Percentiles rank a stretch among this genome's conserved stretches.
phyloP scores from a whole-genome alignment of 163 green algal genomes.

The Scenedesmus sp. region DNA sequence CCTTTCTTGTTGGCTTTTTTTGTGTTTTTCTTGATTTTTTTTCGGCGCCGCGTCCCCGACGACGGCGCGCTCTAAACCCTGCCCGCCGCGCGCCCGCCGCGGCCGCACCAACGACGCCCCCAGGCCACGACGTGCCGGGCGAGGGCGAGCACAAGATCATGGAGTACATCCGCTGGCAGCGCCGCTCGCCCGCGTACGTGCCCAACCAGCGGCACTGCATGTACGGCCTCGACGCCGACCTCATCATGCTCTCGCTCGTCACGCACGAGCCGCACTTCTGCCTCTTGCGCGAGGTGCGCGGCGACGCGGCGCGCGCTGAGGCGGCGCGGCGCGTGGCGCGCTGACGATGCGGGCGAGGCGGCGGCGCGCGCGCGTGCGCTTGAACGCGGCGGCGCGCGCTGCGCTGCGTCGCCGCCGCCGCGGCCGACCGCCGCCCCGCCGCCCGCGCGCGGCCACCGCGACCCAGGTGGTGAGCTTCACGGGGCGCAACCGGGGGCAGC shows the following conservation, averaged over 20 bases:
- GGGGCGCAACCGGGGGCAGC: constrained; percentile 76
- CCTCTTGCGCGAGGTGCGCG: constrained; percentile 64
- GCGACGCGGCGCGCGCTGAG: not conserved
- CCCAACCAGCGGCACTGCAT: constrained; percentile 71
- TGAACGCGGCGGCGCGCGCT: too few species aligned
- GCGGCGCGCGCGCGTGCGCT: too few species aligned
- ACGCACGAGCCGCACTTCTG: constrained; percentile 77
- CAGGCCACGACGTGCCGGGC: constrained; percentile 77
- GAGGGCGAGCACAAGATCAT: constrained; percentile 82
- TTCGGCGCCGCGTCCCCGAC: too few species aligned
- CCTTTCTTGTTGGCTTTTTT: not conserved
- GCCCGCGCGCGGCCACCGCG: constrained; percentile 66
- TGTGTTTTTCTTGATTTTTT: too few species aligned
- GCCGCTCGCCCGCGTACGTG: constrained; percentile 52
- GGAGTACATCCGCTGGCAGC: constrained; percentile 76
- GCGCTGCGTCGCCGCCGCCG: too few species aligned
- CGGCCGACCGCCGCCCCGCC: too few species aligned
- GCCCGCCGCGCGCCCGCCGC: not conserved
- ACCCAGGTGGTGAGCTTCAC: constrained; percentile 68
- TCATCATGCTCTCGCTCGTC: constrained; percentile 74
- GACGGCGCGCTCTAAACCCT: too few species aligned
- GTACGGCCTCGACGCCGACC: constrained; percentile 73
- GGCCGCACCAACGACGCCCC: constrained; percentile 49
- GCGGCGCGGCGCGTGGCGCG: too few species aligned
- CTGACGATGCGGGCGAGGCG: too few species aligned